phyloP scores from a whole-genome alignment of 2,329 filamentous ascomycete species.

The Hypoxylon sp. region DNA sequence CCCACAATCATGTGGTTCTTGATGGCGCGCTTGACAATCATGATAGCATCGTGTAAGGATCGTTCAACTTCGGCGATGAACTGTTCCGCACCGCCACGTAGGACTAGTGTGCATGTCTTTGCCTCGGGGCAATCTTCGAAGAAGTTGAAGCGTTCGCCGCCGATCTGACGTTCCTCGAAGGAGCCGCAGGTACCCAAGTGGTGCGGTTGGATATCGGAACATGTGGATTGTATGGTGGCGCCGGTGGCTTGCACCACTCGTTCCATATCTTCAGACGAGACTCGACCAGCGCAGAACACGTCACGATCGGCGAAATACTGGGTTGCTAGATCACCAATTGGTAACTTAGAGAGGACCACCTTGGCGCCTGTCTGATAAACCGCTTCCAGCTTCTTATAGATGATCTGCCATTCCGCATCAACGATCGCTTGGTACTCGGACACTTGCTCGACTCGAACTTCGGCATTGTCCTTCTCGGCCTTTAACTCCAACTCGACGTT shows the following conservation, averaged over 20 bases:
- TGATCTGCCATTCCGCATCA: constrained; percentile 99
- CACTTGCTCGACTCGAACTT: constrained; percentile 97
- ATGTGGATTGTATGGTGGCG: constrained; percentile 93
- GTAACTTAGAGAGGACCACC: constrained; percentile 96
- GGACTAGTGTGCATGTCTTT: constrained; percentile 95
- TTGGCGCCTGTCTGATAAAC: constrained; percentile 94
- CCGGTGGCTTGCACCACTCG: constrained; percentile 96
- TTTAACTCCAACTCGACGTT: constrained; percentile 99
- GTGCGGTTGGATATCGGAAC: constrained; percentile 90
- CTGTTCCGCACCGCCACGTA: constrained; percentile 96
- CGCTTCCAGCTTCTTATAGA: constrained; percentile 99
- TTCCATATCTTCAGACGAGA: constrained; percentile 92
- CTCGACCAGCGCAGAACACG: constrained; percentile 97
- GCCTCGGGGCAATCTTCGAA: constrained; percentile 96
- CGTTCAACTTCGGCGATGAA: constrained; percentile 99
- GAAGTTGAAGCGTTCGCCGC: constrained; percentile 97
- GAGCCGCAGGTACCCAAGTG: constrained; percentile 91
- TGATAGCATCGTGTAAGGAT: constrained; percentile 97
- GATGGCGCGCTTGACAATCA: constrained; percentile 99
- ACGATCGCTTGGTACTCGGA: constrained; percentile 99
- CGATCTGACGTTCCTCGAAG: constrained; percentile 98
- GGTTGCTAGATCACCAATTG: constrained; percentile 96
- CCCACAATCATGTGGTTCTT: constrained; percentile 96
- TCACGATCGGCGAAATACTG: constrained; percentile 98
- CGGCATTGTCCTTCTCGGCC: constrained; percentile 99